phyloP scores from a whole-genome alignment of 2,329 filamentous ascomycete genomes.

The Colletotrichum neosansevieriae region DNA sequence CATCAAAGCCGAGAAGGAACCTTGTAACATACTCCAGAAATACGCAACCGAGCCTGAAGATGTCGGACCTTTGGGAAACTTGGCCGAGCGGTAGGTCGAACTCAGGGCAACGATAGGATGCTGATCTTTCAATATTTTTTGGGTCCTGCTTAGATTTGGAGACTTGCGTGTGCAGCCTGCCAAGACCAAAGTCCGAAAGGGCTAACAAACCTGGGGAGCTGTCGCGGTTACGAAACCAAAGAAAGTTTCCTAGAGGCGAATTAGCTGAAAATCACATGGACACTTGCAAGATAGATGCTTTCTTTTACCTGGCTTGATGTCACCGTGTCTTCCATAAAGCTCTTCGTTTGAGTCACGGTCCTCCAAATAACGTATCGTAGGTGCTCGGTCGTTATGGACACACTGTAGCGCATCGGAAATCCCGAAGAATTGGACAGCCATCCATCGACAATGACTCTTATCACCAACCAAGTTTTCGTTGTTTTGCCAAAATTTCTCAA shows the following conservation, averaged over 20 bases:
- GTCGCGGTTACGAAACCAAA: slow-evolving; percentile 1
- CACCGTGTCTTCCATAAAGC: slow-evolving; percentile 24
- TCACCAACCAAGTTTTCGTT: slow-evolving; percentile 1
- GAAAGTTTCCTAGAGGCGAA: slow-evolving; percentile 4
- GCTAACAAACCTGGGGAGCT: slow-evolving; percentile 6
- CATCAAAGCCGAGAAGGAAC: slow-evolving; percentile 45
- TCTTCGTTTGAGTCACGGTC: slow-evolving; percentile 5
- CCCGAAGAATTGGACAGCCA: slow-evolving; percentile 28
- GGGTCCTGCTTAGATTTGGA: slow-evolving; percentile 25
- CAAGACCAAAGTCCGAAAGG: slow-evolving; percentile 10
- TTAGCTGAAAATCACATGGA: neutral
- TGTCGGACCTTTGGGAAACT: slow-evolving; percentile 46
- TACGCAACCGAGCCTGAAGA: slow-evolving; percentile 52
- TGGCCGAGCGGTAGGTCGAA: slow-evolving; percentile 43
- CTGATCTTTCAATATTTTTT: slow-evolving; percentile 36
- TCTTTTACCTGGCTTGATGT: slow-evolving; percentile 27
- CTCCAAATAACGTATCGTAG: slow-evolving; percentile 1
- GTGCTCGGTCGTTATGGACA: slow-evolving; percentile 22
- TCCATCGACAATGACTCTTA: slow-evolving; percentile 19
- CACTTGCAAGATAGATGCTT: neutral
- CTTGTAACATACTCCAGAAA: slow-evolving; percentile 53
- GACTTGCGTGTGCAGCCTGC: slow-evolving; percentile 15
- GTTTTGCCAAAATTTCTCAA: slow-evolving; percentile 26
- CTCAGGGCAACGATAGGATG: slow-evolving; percentile 56
- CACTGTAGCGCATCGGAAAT: slow-evolving; percentile 13